phyloP scores from a whole-genome alignment of 2,329 filamentous ascomycete species.

The Ceratocystis variospora region DNA sequence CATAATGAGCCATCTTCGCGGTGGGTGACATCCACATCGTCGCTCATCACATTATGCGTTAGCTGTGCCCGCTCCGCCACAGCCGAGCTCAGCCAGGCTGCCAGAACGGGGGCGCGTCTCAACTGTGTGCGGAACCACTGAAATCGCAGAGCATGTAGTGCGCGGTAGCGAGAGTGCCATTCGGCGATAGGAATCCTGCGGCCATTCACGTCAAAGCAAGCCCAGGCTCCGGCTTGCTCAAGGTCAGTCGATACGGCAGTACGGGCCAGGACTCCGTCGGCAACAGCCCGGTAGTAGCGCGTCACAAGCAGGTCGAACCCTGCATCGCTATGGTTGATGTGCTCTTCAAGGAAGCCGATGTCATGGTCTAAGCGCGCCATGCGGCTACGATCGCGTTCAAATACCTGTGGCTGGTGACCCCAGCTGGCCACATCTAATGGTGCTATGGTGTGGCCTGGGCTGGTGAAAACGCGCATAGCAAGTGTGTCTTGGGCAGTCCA shows the following conservation, averaged over 20 bases:
- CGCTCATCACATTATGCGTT: background rate
- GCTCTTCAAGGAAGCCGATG: constrained; percentile 22
- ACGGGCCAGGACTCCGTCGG: constrained; percentile 13
- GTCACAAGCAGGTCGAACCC: constrained; percentile 21
- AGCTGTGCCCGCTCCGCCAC: background rate
- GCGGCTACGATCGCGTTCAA: constrained; percentile 3
- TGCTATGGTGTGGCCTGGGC: constrained; percentile 6
- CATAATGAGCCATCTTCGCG: constrained; percentile 2
- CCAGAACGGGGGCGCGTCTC: background rate
- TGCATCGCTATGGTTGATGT: constrained; percentile 21
- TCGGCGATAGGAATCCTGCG: background rate
- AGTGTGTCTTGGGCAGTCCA: constrained; percentile 7
- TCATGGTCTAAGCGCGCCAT: constrained; percentile 21
- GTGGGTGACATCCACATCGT: background rate
- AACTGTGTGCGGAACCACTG: constrained; percentile 8
- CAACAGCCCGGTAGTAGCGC: constrained; percentile 23
- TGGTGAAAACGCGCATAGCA: constrained; percentile 10
- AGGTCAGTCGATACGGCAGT: background rate
- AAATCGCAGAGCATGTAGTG: constrained; percentile 17
- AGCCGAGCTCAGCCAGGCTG: background rate
- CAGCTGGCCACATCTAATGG: constrained; percentile 2
- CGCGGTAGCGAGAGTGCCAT: constrained; percentile 22
- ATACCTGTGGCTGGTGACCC: background rate
- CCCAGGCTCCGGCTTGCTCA: constrained; percentile 20
- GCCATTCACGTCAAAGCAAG: constrained; percentile 2